These are phyloP conservation scores for Aspergillus campestris DNA, from an alignment of 495 filamentous ascomycete genomes.

Conservation along the genomic window DNA sequence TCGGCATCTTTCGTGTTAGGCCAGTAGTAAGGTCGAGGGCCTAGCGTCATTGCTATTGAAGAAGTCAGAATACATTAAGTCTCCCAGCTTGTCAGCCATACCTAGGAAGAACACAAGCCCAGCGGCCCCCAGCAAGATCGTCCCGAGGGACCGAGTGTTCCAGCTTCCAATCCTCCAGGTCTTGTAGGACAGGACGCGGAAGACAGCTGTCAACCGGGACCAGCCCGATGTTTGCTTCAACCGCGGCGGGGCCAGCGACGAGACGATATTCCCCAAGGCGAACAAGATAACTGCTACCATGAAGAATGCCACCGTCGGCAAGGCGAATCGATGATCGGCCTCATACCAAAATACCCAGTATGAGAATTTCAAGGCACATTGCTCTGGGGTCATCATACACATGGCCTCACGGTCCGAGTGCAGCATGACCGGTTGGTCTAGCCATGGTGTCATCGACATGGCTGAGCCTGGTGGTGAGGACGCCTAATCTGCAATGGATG, in stretches of 20 bases:
- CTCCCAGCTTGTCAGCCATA: constrained; percentile 5
- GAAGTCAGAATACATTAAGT: neutral
- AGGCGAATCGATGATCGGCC: constrained; percentile 44
- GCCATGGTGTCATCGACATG: constrained; percentile 29
- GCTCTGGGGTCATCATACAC: constrained; percentile 36
- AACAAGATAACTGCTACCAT: constrained; percentile 40
- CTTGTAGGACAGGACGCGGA: constrained; percentile 17
- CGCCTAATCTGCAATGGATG: neutral
- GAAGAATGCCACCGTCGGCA: constrained; percentile 42
- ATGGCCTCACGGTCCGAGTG: constrained; percentile 36
- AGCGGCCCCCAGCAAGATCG: constrained; percentile 14
- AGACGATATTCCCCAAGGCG: constrained; percentile 23
- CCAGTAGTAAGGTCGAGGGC: constrained; percentile 51
- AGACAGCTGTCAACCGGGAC: constrained; percentile 14
- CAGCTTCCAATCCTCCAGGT: neutral
- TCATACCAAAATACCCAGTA: constrained; percentile 48
- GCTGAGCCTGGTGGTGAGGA: neutral
- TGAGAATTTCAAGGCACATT: constrained; percentile 38
- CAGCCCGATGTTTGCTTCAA: constrained; percentile 17
- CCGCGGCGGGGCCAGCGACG: constrained; percentile 11
- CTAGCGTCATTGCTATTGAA: constrained; percentile 37
- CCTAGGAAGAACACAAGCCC: constrained; percentile 21
- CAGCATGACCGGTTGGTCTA: constrained; percentile 39
- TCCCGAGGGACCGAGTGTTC: constrained; percentile 14
- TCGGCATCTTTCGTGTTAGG: constrained; percentile 30